These are phyloP conservation scores for Syzygium malaccense DNA, from an alignment of 441 rosid species.

Conservation along the genomic window DNA sequence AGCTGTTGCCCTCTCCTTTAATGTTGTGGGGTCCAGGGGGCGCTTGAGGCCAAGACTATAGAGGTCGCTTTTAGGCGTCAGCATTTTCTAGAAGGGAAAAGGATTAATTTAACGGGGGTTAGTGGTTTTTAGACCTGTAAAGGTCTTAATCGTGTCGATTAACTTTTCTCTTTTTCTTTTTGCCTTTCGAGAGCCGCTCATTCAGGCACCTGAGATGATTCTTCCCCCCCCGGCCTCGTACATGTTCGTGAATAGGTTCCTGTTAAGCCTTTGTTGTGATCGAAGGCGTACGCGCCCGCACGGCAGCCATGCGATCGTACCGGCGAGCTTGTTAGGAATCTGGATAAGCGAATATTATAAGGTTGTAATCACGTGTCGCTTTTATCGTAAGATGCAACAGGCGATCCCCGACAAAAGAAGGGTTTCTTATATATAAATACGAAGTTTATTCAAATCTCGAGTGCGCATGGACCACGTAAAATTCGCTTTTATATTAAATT, in stretches of 20 bases:
- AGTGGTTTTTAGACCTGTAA: neutral
- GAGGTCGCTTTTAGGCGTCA: neutral
- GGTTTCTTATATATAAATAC: neutral
- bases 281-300: neutral
- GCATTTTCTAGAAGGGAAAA: neutral
- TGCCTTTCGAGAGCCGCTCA: neutral
- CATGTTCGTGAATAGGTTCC: neutral
- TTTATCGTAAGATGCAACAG: neutral
- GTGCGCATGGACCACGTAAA: neutral
- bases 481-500: neutral
- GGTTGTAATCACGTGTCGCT: neutral
- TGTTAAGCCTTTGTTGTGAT: neutral
- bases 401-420: neutral
- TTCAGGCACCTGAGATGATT: neutral
- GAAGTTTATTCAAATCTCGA: neutral
- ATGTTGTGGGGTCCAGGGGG: neutral
- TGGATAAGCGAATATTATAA: neutral
- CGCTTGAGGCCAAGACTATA: neutral
- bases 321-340: neutral
- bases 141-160: neutral
- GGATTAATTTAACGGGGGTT: neutral
- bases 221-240: neutral
- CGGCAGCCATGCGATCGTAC: neutral
- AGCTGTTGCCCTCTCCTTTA: neutral
- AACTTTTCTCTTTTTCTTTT: neutral